Conservation (phyloP, 305 asterid species). For the Fraxinus latifolia region DNA sequence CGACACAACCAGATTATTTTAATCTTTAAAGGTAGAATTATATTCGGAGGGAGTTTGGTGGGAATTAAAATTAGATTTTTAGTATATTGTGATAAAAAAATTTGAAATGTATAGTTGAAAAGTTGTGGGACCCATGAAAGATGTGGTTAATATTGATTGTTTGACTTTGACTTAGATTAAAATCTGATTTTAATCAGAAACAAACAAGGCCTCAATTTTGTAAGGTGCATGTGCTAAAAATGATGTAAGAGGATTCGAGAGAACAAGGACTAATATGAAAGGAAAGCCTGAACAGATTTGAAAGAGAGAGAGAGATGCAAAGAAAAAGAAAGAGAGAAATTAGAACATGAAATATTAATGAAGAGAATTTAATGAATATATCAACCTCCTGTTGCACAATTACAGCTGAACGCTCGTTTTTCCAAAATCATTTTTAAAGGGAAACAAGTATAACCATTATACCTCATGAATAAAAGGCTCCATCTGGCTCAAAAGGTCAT, state of each 20-base stretch:
- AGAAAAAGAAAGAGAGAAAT: not conserved
- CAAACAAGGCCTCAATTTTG: not conserved
- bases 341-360: not conserved
- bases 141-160: no score
- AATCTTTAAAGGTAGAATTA: not conserved
- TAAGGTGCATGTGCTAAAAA: not conserved
- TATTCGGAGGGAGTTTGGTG: not conserved
- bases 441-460: slow-evolving; percentile 22
- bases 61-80: no score
- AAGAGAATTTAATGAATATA: not conserved
- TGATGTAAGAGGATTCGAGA: not conserved
- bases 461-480: slow-evolving; percentile 99
- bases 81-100: no score
- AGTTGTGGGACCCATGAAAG: no score
- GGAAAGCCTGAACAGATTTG: not conserved
- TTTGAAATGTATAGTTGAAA: no score
- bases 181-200: no score
- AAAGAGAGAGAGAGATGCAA: not conserved
- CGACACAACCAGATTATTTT: not conserved
- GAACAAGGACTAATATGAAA: not conserved
- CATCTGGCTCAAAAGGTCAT: slow-evolving; percentile 77
- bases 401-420: slow-evolving; percentile 2
- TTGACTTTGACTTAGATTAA: no score
- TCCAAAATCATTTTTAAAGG: slow-evolving; percentile 17
- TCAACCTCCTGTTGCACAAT: slow-evolving; percentile 8